phyloP scores from a whole-genome alignment of 208 protist genomes.

The Naegleria gruberi region DNA sequence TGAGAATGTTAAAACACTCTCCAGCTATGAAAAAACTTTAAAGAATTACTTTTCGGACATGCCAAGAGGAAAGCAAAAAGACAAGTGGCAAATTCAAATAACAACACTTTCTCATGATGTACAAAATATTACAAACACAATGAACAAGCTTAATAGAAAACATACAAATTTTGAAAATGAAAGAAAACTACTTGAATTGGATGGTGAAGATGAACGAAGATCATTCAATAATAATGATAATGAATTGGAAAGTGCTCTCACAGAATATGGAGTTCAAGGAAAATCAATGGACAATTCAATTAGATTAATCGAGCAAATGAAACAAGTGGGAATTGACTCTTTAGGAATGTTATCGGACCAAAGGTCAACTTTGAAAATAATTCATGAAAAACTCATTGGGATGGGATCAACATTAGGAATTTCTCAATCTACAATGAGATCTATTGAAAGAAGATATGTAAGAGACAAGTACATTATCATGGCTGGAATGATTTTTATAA shows the following conservation, averaged over 20 bases:
- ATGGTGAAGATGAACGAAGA: not conserved
- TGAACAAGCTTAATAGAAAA: not conserved
- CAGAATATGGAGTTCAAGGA: not conserved
- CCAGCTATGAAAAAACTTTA: not conserved
- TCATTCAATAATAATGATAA: not conserved
- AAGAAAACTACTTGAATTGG: not conserved
- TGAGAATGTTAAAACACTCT: not conserved
- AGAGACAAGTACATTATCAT: not conserved
- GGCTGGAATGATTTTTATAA: not conserved
- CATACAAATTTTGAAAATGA: not conserved
- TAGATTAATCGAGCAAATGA: not conserved
- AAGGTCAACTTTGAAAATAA: not conserved
- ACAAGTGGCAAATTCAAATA: not conserved
- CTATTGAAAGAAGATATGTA: not conserved
- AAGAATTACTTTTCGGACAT: not conserved
- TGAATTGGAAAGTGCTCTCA: not conserved
- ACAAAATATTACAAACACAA: not conserved
- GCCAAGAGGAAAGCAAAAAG: not conserved
- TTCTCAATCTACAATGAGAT: not conserved
- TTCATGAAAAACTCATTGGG: not conserved
- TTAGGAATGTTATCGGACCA: not conserved
- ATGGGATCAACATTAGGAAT: not conserved
- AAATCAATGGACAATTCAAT: not conserved
- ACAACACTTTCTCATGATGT: not conserved
- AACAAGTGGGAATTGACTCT: not conserved